A percentile compares a stretch with the other conserved stretches of the same genome.
phyloP scores from a whole-genome alignment of 2,329 filamentous ascomycete genomes.

The Dactylellina cionopaga region DNA sequence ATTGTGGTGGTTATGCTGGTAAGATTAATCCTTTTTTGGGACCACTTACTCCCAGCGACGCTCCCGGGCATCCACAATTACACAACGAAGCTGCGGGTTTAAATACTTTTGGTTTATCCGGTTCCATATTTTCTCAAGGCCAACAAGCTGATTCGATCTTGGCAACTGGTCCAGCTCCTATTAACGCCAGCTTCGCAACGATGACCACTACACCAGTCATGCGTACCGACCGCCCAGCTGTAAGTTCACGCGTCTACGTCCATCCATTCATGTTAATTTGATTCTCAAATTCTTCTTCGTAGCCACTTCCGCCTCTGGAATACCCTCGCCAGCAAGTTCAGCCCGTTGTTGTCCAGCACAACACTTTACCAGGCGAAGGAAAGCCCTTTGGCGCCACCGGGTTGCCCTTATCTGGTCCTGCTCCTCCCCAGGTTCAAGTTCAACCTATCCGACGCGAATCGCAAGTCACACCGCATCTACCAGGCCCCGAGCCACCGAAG shows the following conservation, averaged over 20 bases:
- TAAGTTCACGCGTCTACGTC: slow-evolving; percentile 17
- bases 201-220: slow-evolving; percentile 41
- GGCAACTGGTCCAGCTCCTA: slow-evolving; percentile 51
- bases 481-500: slow-evolving; percentile 58
- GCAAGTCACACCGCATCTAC: slow-evolving; percentile 53
- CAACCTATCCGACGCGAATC: slow-evolving; percentile 46
- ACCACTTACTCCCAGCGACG: slow-evolving; percentile 73
- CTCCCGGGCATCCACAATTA: slow-evolving; percentile 63
- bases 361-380: slow-evolving; percentile 26
- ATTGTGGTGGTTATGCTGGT: slow-evolving; percentile 89
- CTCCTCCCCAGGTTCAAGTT: slow-evolving; percentile 55
- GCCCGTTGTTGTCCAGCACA: slow-evolving; percentile 29
- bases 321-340: slow-evolving; percentile 32
- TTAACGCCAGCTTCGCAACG: slow-evolving; percentile 49
- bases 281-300: slow-evolving; percentile 2
- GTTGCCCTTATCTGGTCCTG: slow-evolving; percentile 51
- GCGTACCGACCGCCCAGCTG: slow-evolving; percentile 36
- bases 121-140: slow-evolving; percentile 49
- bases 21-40: slow-evolving; percentile 78
- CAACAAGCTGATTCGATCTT: slow-evolving; percentile 53
- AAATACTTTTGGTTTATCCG: slow-evolving; percentile 32
- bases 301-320: slow-evolving; percentile 45
- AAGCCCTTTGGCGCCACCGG: slow-evolving; percentile 44
- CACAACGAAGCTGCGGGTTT: slow-evolving; percentile 36
- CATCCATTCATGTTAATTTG: neutral